A percentile compares a stretch with the other conserved stretches of the same genome.
Conservation (phyloP, 225 moss, liverwort and hornwort species). For the Pseudoscleropodium purum region DNA sequence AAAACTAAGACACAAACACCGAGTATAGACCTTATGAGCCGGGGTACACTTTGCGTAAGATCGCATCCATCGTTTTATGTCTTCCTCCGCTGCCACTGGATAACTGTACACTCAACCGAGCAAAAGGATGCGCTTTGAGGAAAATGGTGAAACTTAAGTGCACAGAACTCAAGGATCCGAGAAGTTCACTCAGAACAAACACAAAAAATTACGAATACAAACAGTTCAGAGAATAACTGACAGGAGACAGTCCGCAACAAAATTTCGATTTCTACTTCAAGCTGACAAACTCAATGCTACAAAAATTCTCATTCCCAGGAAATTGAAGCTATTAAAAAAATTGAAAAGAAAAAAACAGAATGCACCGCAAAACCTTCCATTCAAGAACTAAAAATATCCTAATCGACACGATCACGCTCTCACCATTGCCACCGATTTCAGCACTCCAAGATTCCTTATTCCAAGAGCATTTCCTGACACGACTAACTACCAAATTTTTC, state of each 20-base stretch:
- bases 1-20: background rate
- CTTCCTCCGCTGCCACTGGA: slow-evolving; percentile 59
- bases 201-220: background rate
- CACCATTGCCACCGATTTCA: background rate
- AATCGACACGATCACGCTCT: background rate
- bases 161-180: background rate
- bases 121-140: background rate
- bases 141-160: background rate
- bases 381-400: background rate
- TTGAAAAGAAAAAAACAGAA: background rate
- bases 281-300: background rate
- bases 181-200: background rate
- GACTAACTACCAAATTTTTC: background rate
- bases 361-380: background rate
- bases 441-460: background rate
- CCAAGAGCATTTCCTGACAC: background rate
- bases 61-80: slow-evolving; percentile 63
- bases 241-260: background rate
- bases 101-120: slow-evolving; percentile 42
- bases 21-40: slow-evolving; percentile 44
- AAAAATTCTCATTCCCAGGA: background rate
- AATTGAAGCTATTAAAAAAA: background rate
- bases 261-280: background rate
- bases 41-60: slow-evolving; percentile 51
- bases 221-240: background rate